A percentile compares a stretch with the other conserved stretches of the same genome.
phyloP scores from a whole-genome alignment of 2,329 filamentous ascomycete species.

The Xylariaceae sp. region DNA sequence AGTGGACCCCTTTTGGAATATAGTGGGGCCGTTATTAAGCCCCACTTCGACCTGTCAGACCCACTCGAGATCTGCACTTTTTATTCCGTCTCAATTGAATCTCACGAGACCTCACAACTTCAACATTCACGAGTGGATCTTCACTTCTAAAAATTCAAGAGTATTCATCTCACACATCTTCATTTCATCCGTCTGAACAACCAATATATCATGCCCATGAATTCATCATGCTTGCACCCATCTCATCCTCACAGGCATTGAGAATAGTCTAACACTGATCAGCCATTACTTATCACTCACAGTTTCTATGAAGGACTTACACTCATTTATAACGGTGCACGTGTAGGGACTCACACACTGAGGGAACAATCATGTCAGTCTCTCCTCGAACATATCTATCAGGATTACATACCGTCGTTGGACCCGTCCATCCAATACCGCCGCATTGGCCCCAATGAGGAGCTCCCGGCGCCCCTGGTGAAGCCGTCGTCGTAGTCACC shows the following conservation, averaged over 20 bases:
- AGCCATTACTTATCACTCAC: neutral
- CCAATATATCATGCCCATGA: no score
- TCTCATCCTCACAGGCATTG: slow-evolving; percentile 14
- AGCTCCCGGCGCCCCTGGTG: neutral
- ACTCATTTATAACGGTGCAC: slow-evolving; percentile 12
- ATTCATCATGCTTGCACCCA: neutral
- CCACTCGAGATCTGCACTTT: no score
- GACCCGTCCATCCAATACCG: slow-evolving; percentile 13
- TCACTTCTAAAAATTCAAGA: no score
- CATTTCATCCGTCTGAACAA: neutral
- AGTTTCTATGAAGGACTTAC: slow-evolving; percentile 8
- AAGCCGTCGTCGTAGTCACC: slow-evolving; percentile 8
- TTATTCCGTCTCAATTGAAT: no score
- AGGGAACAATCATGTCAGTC: slow-evolving; percentile 1
- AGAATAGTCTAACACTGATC: slow-evolving; percentile 9
- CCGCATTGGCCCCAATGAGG: slow-evolving; percentile 14
- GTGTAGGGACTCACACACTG: slow-evolving; percentile 17
- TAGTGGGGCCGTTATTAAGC: no score
- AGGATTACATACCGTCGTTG: slow-evolving; percentile 7
- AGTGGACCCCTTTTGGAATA: no score
- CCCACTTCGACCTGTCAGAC: no score
- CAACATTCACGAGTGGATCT: no score
- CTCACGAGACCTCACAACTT: no score
- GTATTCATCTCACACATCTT: no score
- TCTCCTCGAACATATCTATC: neutral